Conservation (phyloP, 2,329 filamentous ascomycete species). For the Periconia macrospinosa region DNA sequence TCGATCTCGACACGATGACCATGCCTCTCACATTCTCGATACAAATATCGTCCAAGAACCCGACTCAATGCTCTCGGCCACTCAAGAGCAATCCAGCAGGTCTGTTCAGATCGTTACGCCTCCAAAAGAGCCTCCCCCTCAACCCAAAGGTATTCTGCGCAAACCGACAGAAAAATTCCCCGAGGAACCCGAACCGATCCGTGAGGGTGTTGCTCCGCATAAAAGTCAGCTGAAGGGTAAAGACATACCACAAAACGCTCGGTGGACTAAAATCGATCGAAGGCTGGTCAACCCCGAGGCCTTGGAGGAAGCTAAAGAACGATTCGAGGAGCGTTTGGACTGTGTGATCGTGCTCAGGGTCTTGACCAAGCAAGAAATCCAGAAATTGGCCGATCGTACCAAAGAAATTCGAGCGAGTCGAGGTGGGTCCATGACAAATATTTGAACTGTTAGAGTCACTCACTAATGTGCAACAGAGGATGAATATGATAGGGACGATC, state of each 20-base stretch:
- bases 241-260: conserved; percentile 71
- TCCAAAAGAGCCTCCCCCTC: conserved; percentile 68
- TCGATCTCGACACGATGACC: conserved; percentile 32
- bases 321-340: conserved; percentile 88
- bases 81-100: conserved; percentile 30
- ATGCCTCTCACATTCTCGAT: conserved; percentile 30
- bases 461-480: conserved; percentile 29
- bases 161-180: conserved; percentile 81
- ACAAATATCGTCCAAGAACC: conserved; percentile 38
- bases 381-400: conserved; percentile 80
- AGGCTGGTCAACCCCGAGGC: conserved; percentile 88
- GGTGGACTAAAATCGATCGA: conserved; percentile 92
- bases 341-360: conserved; percentile 93
- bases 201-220: conserved; percentile 90
- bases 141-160: conserved; percentile 77
- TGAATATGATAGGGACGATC: conserved; percentile 35
- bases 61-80: conserved; percentile 15
- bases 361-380: conserved; percentile 84
- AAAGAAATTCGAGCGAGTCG: conserved; percentile 68
- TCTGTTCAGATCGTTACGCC: conserved; percentile 68
- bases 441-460: neutral
- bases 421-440: neutral
- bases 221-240: conserved; percentile 77
- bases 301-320: conserved; percentile 80
- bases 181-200: conserved; percentile 78